Base-by-base conservation (phyloP, 805 yeast species). In the Cyberlindnera sargentensis region DNA sequence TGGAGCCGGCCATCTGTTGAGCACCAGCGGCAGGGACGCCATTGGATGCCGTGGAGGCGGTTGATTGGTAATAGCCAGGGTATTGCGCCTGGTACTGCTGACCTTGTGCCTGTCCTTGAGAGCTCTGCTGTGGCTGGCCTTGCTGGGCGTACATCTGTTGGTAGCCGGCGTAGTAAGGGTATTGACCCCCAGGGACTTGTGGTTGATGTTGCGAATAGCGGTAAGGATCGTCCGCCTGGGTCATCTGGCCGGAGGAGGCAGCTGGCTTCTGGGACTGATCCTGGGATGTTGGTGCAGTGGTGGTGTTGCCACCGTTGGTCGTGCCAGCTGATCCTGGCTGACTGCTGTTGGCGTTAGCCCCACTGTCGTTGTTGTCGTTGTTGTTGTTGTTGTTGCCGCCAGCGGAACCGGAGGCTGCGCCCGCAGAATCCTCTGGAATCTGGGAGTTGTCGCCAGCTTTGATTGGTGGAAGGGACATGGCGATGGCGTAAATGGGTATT, bases 11-110 rank as follows among this genome's bases (percentile, higher is more conserved):
- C 34, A 44, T 49, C 8, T 39, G 41, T 5, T 34, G 20, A 11
- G 42, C 23, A 20, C 36, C 41, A n/a, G 41, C 29, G 6, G 39
- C 15, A 3, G 41, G 11, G 10, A 39, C n/a, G 29, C 31, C 32
- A 8, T 35, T 32, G 30, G 44, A n/a, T 8, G 31, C 37, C 10
- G 47, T 27, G 25, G 42, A 32, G n/a, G 26, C 30, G 9, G 41
- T 11, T 10, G 51, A 34, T 36, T 53, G 57, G 38, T 56, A 53
- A 47, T 55, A 56, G 3, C 29, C 34, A 4, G 58, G 59, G 40
- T 55, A 54, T 40, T 53, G 56, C 39, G 45, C 46, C 34, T 47
- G 53, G 37, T 34, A 42, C 28, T 39, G 47, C 33, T 38, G 44
- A 37, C 39, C 37, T 28, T 11, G 46, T 33, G 31, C 40, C 27